A percentile compares a stretch with the other conserved stretches of the same genome.
Evolutionary conservation across 2,329 filamentous ascomycete genomes (phyloP).

Genomic region (Arachnomyces sp.): DNA sequence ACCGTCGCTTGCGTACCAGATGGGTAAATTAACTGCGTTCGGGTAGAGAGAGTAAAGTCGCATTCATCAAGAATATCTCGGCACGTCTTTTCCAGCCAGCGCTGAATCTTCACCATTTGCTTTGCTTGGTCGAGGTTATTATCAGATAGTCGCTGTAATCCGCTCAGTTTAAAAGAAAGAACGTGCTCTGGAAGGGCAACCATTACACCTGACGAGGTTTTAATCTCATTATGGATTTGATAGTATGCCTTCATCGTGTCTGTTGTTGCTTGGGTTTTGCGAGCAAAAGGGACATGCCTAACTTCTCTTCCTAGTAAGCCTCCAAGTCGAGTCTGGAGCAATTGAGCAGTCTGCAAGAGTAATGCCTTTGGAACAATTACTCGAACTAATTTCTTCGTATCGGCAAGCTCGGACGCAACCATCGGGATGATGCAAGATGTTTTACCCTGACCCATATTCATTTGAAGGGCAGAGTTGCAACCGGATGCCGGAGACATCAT

Average conservation of each 20-base stretch:
- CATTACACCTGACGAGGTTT: constrained; percentile 45
- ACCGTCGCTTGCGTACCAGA: constrained; percentile 43
- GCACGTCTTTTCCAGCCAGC: constrained; percentile 42
- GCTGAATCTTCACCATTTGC: constrained; percentile 46
- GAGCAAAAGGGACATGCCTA: constrained; percentile 53
- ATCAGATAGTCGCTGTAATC: constrained; percentile 50
- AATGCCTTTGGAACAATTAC: constrained; percentile 57
- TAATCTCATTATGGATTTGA: constrained; percentile 36
- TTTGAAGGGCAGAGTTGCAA: constrained; percentile 54
- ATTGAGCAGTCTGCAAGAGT: constrained; percentile 53
- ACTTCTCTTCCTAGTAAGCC: constrained; percentile 50
- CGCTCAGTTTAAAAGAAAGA: constrained; percentile 58
- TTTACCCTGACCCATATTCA: constrained; percentile 65
- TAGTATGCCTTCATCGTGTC: constrained; percentile 26
- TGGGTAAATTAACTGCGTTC: constrained; percentile 53
- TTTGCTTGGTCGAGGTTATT: constrained; percentile 33
- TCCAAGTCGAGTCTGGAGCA: constrained; percentile 49
- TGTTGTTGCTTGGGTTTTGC: constrained; percentile 31
- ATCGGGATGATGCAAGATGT: constrained; percentile 64
- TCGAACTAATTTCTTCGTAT: constrained; percentile 44
- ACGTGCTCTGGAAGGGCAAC: constrained; percentile 57
- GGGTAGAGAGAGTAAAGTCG: constrained; percentile 48
- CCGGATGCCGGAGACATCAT: constrained; percentile 50
- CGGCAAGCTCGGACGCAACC: constrained; percentile 48
- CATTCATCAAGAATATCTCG: constrained; percentile 58